Evolutionary conservation across 805 yeast species (phyloP).

Genomic region (Metschnikowia chrysomelidarum): DNA sequence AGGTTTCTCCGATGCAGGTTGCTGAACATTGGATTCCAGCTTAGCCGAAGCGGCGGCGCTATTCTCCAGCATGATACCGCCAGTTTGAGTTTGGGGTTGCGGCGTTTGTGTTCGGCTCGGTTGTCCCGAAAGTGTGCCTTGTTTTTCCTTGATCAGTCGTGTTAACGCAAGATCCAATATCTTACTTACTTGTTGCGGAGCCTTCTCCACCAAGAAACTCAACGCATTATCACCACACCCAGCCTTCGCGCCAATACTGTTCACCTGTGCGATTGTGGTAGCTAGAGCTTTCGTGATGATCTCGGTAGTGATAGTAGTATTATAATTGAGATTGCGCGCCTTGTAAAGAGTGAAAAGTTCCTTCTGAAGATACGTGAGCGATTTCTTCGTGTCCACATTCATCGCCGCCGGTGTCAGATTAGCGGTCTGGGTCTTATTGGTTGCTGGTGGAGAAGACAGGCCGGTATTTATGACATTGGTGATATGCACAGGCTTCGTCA

Average conservation of each 20-base stretch:
- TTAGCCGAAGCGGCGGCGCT: too few relatives aligned
- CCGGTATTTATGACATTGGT: too few relatives aligned
- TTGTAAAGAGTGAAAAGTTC: conserved; percentile 79
- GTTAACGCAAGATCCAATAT: conserved; percentile 78
- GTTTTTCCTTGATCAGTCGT: conserved; percentile 60
- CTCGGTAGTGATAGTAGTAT: conserved; percentile 79
- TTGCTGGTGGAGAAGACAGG: too few relatives aligned
- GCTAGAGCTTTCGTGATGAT: conserved; percentile 89
- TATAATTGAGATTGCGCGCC: conserved; percentile 65
- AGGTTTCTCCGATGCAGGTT: background rate
- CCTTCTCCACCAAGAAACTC: conserved; percentile 73
- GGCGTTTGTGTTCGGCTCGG: conserved; percentile 20
- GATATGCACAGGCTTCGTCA: too few relatives aligned
- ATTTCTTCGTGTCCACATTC: conserved; percentile 63
- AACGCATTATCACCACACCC: conserved; percentile 79
- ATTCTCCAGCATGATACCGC: background rate
- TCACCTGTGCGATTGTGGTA: conserved; percentile 87
- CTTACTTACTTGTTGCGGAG: conserved; percentile 76
- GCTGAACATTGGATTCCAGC: background rate
- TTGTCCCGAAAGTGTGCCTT: conserved; percentile 23
- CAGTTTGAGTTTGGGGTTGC: conserved; percentile 3
- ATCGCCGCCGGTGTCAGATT: conserved; percentile 36
- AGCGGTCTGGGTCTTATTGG: too few relatives aligned
- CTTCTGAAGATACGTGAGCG: conserved; percentile 80
- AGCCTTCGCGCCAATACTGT: conserved; percentile 81